These are phyloP conservation scores for Dunaliella primolecta DNA, from an alignment of 139 green algal genomes.

Conservation along the genomic window DNA sequence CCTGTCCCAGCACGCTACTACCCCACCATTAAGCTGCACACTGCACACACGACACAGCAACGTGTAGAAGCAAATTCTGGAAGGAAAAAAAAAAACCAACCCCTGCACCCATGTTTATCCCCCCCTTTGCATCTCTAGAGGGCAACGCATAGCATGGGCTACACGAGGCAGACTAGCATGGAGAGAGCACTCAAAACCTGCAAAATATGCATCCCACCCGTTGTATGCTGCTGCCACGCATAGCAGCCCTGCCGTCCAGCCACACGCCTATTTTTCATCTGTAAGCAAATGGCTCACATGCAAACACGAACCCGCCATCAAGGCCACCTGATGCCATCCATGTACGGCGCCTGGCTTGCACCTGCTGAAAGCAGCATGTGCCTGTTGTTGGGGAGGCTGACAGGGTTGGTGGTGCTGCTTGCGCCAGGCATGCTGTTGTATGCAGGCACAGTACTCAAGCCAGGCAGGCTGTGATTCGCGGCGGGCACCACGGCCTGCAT, in stretches of 20 bases:
- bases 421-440: too few species aligned
- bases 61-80: too few species aligned
- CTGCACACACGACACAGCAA: too few species aligned
- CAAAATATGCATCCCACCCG: background rate
- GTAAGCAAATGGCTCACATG: background rate
- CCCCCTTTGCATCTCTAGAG: too few species aligned
- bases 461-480: background rate
- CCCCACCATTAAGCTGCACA: too few species aligned
- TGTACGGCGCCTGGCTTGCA: background rate
- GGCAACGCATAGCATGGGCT: too few species aligned
- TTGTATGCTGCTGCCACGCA: background rate
- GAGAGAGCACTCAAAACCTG: background rate
- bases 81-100: too few species aligned
- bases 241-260: too few species aligned
- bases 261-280: too few species aligned
- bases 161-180: background rate
- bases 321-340: background rate
- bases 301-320: too few species aligned
- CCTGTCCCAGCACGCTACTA: too few species aligned
- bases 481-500: background rate
- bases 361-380: background rate
- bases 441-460: background rate
- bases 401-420: background rate
- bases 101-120: too few species aligned
- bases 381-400: background rate